Evolutionary conservation across 176 grass and related monocot species (phyloP), one percentile per base, ranked within the genome.

Genomic region (Ensete ventricosum): DNA sequence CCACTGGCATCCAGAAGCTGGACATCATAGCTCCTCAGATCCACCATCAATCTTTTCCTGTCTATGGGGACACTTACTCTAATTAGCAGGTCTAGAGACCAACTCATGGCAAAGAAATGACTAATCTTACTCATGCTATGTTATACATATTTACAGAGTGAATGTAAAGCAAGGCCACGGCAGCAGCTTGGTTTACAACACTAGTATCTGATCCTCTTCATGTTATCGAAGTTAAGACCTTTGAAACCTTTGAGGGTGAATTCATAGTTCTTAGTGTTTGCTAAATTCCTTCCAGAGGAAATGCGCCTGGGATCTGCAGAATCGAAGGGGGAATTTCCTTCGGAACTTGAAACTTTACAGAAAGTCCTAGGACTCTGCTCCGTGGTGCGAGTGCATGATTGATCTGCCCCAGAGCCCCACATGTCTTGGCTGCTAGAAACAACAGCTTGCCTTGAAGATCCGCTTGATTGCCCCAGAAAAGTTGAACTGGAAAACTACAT

Each of bases 381-480:
- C 14, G 85, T 89, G 16, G 77, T 73, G n/a, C 81, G 85, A 22
- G 82, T 59, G 27, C 80, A 63, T 73, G 94, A 91, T 54, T 77
- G 81, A 22, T 96, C 92, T n/a, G 69, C 83, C 34, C 90, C 89
- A 72, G 78, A 64, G 23, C 73, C 76, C 34, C 34, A 43, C 23
- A 84, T 71, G 60, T 98, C 88, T n/a, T 82, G 85, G 77, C 87
- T 93, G 67, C 83, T 83, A 23, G 90, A 89, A 83, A 93, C 76
- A 74, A 29, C 88, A 89, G 84, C 84, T 85, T 88, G 85, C 73
- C 94, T 88, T 81, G 90, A 91, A 22, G 90, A 93, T 60, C 90
- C 90, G 63, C 90, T 91, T 85, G 94, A 79, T 76, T 78, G 82
- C 63, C 94, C 94, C 84, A 98, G 73, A 85, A 93, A 93, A 81